phyloP scores from a whole-genome alignment of 176 grass and related monocot species.

The Avena eriantha region DNA sequence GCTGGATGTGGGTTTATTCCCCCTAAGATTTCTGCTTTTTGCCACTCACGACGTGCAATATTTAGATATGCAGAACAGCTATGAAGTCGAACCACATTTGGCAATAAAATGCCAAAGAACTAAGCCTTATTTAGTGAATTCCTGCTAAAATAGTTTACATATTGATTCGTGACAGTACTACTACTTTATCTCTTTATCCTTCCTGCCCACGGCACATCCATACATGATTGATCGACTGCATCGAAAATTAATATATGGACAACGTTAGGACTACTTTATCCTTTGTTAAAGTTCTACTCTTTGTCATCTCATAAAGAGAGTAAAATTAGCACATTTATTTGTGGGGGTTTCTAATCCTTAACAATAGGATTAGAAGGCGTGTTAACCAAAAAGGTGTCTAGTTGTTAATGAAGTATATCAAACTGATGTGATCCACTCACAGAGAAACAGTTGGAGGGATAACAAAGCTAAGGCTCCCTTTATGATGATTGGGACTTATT shows the following conservation, averaged over 20 bases:
- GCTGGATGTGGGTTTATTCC: no score
- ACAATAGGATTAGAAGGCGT: background rate
- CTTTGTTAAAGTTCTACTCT: conserved; percentile 18
- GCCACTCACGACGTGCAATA: no score
- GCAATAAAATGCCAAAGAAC: background rate
- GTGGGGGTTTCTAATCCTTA: background rate
- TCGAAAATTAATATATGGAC: conserved; percentile 10
- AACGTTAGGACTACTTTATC: conserved; percentile 7
- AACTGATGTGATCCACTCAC: background rate
- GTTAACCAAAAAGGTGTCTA: conserved; percentile 16
- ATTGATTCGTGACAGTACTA: background rate
- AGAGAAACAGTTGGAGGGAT: background rate
- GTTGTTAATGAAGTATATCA: background rate
- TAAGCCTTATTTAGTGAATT: background rate
- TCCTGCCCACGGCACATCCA: background rate
- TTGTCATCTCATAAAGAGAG: conserved; percentile 6
- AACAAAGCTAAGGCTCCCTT: background rate
- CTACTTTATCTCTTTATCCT: background rate
- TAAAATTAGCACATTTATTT: background rate
- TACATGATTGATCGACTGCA: conserved; percentile 15
- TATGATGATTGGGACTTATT: conserved; percentile 24
- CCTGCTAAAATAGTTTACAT: background rate
- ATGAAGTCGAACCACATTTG: background rate
- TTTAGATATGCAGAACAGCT: no score
- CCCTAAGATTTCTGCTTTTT: no score